Evolutionary conservation across 2,329 filamentous ascomycete genomes (phyloP).

Genomic region (Claviceps fusiformis): DNA sequence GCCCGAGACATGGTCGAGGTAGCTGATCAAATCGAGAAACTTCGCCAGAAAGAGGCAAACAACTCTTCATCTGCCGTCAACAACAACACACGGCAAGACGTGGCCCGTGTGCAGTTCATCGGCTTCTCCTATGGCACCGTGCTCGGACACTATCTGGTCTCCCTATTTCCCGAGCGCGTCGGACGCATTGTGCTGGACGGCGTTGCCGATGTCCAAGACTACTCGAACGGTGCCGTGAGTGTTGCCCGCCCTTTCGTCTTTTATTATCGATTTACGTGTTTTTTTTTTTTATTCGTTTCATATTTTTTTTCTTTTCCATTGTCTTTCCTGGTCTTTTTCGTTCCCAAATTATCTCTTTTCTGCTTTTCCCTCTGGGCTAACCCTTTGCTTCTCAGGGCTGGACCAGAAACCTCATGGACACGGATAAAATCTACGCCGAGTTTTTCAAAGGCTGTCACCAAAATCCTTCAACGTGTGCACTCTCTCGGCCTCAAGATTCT

Average conservation of each 20-base stretch:
- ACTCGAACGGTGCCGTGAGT: slow-evolving; percentile 17
- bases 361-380: neutral
- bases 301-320: neutral
- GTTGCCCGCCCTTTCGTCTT: neutral
- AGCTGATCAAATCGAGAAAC: slow-evolving; percentile 3
- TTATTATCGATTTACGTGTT: too few relatives aligned
- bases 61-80: neutral
- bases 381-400: slow-evolving; percentile 10
- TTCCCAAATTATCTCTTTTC: too few relatives aligned
- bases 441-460: slow-evolving; percentile 21
- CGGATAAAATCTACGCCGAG: slow-evolving; percentile 14
- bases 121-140: slow-evolving; percentile 28
- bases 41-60: slow-evolving; percentile 1
- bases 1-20: slow-evolving; percentile 7
- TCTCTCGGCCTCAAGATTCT: slow-evolving; percentile 2
- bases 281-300: too few relatives aligned
- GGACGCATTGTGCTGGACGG: slow-evolving; percentile 24
- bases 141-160: slow-evolving; percentile 12
- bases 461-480: slow-evolving; percentile 2
- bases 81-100: neutral
- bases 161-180: slow-evolving; percentile 16
- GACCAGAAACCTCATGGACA: slow-evolving; percentile 19
- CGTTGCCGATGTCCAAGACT: slow-evolving; percentile 16
- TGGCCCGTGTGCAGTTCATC: slow-evolving; percentile 27
- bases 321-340: neutral